phyloP scores from a whole-genome alignment of 2,329 filamentous ascomycete genomes.

The Bipolaris zeicola region DNA sequence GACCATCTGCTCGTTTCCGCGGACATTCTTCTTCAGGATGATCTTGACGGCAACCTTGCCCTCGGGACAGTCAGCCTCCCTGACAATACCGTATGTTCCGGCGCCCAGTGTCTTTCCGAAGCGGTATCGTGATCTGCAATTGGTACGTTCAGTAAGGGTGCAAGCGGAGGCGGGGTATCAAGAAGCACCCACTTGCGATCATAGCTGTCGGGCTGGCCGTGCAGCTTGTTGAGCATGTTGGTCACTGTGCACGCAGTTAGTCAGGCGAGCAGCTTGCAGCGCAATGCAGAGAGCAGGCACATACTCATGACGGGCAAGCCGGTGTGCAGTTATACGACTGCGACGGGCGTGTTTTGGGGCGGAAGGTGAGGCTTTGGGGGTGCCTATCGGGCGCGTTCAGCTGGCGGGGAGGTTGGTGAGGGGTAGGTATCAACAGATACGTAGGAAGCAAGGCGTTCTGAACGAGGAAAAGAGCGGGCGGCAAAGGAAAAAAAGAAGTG shows the following conservation, averaged over 20 bases:
- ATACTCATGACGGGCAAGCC: slow-evolving; percentile 44
- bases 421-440: slow-evolving; percentile 30
- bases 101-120: slow-evolving; percentile 94
- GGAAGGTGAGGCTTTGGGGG: slow-evolving; percentile 36
- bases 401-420: slow-evolving; percentile 36
- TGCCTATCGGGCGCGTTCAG: slow-evolving; percentile 39
- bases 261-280: slow-evolving; percentile 19
- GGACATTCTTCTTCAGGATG: slow-evolving; percentile 99
- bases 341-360: slow-evolving; percentile 36
- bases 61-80: slow-evolving; percentile 83
- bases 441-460: slow-evolving; percentile 27
- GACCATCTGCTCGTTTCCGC: slow-evolving; percentile 97
- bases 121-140: slow-evolving; percentile 76
- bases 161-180: slow-evolving; percentile 21
- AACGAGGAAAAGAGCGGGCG: slow-evolving; percentile 16
- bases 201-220: slow-evolving; percentile 96
- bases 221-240: slow-evolving; percentile 92
- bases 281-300: slow-evolving; percentile 21
- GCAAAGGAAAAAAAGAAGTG: slow-evolving; percentile 9
- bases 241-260: slow-evolving; percentile 63
- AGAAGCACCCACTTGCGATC: slow-evolving; percentile 81
- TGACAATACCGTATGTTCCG: slow-evolving; percentile 96
- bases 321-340: slow-evolving; percentile 33
- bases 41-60: slow-evolving; percentile 98
- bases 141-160: slow-evolving; percentile 37